Percentiles rank a stretch among this genome's conserved stretches.
These are phyloP conservation scores for Rhododendron ovatum DNA, from an alignment of 148 eudicot species.

Conservation along the genomic window DNA sequence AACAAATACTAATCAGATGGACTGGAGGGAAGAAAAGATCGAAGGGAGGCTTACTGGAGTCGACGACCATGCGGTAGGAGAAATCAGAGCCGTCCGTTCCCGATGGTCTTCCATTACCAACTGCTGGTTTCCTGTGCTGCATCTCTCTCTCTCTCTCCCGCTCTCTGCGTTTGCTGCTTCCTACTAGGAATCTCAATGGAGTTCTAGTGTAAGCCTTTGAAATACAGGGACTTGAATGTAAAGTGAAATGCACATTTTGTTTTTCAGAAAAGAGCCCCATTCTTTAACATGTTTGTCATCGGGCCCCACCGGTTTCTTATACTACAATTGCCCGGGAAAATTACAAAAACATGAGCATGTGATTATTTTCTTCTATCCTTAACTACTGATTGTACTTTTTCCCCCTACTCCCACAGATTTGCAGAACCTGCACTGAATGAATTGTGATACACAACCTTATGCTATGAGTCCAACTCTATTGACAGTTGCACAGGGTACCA, in stretches of 20 bases:
- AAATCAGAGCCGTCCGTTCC: slow-evolving; percentile 94
- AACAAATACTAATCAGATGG: neutral
- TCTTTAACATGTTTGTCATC: too few species aligned
- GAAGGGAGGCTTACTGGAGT: slow-evolving; percentile 40
- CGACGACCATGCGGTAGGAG: slow-evolving; percentile 92
- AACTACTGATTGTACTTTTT: neutral
- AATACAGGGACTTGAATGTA: too few species aligned
- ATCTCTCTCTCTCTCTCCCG: slow-evolving; percentile 24
- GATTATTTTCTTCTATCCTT: neutral
- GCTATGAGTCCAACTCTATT: neutral
- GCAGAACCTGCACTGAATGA: neutral
- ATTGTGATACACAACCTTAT: neutral
- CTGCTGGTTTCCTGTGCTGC: slow-evolving; percentile 50
- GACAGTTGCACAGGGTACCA: neutral
- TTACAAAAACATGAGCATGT: neutral
- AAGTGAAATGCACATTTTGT: too few species aligned
- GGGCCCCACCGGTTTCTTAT: too few species aligned
- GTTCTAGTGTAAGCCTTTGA: too few species aligned
- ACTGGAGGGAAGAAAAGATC: neutral
- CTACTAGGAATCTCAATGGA: too few species aligned
- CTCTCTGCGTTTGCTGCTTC: neutral
- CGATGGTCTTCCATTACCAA: slow-evolving; percentile 49
- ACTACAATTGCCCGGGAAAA: too few species aligned
- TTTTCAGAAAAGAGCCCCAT: too few species aligned
- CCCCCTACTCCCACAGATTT: neutral